Evolutionary conservation across 208 protist species (phyloP), one percentile per base, ranked within the genome.

Genomic region (Wallacemonas sp.): DNA sequence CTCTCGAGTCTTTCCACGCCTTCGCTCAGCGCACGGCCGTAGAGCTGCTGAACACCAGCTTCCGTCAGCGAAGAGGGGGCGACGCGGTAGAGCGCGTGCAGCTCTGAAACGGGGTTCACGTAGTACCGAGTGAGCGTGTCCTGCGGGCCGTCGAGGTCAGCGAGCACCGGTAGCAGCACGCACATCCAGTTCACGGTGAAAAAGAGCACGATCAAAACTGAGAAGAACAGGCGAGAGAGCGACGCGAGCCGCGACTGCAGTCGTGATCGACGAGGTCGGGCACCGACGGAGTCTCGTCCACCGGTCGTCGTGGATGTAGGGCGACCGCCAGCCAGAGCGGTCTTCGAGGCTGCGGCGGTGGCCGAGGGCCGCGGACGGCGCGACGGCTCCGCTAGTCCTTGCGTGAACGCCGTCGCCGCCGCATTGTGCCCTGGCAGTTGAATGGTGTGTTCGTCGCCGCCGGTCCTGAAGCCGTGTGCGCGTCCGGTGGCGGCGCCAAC

Each of bases 1-100:
- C 81, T 64, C 67, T 93, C 87, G 46, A 93, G 70, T 15, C 83
- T 76, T 66, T 91, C 84, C 36, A 89, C 54, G 29, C 77, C 75
- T 32, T 93, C 87, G 50, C 84, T 85, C 19, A 91, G 64, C 21
- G 73, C 74, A 39, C 84, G 81, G 27, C 71, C 66, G 66, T 91
- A 81, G 33, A 93, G 74, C 32, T 65, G 68, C 17, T 37, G 58
- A 32, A 78, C 80, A 21, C 34, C 76, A 1, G 26, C 64, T 13
- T 55, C 62, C 26, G 42, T 45, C 13, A 93, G 79, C 1, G 81
- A 89, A 29, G 63, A 50, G 10, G 76, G 67, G 3, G 76, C 71
- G 3, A 85, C 59, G 29, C 74, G 67, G 50, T 93, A 93, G 21
- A 93, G 70, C 5, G 80, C 76, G 38, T 93, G 81, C 44, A 91